phyloP scores from a whole-genome alignment of 2,329 filamentous ascomycete species.

The Orbilia brochopaga region DNA sequence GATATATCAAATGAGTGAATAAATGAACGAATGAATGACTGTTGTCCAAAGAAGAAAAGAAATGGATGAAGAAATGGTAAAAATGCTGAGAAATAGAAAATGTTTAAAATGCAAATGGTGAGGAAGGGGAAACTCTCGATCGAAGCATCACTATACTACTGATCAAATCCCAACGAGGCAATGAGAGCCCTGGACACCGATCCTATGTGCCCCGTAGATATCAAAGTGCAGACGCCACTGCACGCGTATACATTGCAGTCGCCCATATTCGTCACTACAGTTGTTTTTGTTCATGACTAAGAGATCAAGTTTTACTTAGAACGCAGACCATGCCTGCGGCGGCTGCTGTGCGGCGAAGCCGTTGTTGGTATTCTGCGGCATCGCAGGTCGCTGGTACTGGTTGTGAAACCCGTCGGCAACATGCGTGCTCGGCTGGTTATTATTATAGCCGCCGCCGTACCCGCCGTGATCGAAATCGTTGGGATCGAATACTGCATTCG shows the following conservation, averaged over 20 bases:
- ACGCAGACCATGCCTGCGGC: constrained; percentile 31
- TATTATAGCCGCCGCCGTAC: constrained; percentile 15
- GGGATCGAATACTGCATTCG: constrained; percentile 21
- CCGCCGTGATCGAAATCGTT: constrained; percentile 48
- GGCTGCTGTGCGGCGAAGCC: constrained; percentile 17
- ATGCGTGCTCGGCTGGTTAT: constrained; percentile 10
- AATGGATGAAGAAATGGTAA: background rate
- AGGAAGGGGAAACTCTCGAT: constrained; percentile 6
- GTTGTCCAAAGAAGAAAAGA: constrained; percentile 18
- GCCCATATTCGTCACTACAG: too few relatives aligned
- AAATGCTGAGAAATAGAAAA: background rate
- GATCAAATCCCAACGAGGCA: constrained; percentile 5
- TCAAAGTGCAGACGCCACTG: too few relatives aligned
- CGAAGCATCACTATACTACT: constrained; percentile 11
- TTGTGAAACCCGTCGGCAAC: background rate
- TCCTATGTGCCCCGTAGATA: too few relatives aligned
- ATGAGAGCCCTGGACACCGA: too few relatives aligned
- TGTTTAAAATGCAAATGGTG: constrained; percentile 11
- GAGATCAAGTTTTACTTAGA: too few relatives aligned
- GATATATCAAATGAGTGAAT: constrained; percentile 1
- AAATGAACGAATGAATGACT: constrained; percentile 10
- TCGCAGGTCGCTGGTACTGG: background rate
- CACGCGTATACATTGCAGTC: too few relatives aligned
- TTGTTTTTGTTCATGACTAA: too few relatives aligned
- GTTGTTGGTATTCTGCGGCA: background rate